Conservation (phyloP, 352 stramenopile genomes). For the Globisporangium orthogonon region DNA sequence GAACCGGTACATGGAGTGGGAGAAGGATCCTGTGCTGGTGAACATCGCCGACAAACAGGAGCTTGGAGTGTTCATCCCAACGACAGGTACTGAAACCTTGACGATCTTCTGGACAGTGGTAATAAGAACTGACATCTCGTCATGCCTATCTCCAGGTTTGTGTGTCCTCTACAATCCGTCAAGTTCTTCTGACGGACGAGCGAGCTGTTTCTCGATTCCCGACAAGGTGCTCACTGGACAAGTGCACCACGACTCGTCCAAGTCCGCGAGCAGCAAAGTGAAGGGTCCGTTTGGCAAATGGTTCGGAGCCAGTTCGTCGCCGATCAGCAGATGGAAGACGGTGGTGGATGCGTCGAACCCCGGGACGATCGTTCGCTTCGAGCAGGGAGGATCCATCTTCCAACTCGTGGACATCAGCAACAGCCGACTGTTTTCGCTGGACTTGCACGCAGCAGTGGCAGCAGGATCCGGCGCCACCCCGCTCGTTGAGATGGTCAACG, state of each 20-base stretch:
- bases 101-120: not conserved
- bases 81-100: slow-evolving; percentile 22
- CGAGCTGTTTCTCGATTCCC: slow-evolving; percentile 45
- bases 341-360: slow-evolving; percentile 16
- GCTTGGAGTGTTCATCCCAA: slow-evolving; percentile 52
- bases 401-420: slow-evolving; percentile 42
- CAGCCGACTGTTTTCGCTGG: slow-evolving; percentile 41
- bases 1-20: slow-evolving; percentile 63
- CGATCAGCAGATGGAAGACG: slow-evolving; percentile 16
- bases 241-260: slow-evolving; percentile 18
- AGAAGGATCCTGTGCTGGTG: slow-evolving; percentile 39
- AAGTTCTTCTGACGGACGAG: slow-evolving; percentile 29
- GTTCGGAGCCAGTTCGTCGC: slow-evolving; percentile 20
- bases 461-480: not conserved
- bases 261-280: not conserved
- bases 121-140: not conserved
- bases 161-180: slow-evolving; percentile 39
- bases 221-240: slow-evolving; percentile 44
- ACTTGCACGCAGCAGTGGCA: slow-evolving; percentile 19
- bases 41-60: slow-evolving; percentile 34
- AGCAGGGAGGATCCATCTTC: slow-evolving; percentile 45
- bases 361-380: slow-evolving; percentile 34
- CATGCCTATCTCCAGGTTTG: slow-evolving; percentile 17
- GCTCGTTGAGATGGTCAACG: slow-evolving; percentile 22
- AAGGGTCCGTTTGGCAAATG: slow-evolving; percentile 36